Percentiles rank a stretch among this genome's conserved stretches.
Conservation (phyloP, 2,329 filamentous ascomycete genomes). For the Stachybotrys chartarum region DNA sequence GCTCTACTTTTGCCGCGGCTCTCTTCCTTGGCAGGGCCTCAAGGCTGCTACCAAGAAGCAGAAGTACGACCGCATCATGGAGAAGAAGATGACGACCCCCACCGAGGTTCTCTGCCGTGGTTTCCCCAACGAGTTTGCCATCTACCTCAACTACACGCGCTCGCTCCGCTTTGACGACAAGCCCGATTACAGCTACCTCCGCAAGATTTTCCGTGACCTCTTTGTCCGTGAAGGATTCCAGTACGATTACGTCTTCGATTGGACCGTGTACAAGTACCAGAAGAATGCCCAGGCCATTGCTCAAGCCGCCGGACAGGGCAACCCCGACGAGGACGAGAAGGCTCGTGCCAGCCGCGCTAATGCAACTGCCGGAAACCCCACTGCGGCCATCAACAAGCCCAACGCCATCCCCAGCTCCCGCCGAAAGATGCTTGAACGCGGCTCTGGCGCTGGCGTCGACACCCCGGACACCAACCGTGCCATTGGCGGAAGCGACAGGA, state of each 20-base stretch:
- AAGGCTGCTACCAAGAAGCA: constrained; percentile 99
- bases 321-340: constrained; percentile 72
- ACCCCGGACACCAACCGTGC: constrained; percentile 67
- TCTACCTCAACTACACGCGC: constrained; percentile 98
- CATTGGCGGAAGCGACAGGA: constrained; percentile 80
- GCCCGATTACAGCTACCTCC: constrained; percentile 98
- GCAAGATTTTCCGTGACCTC: constrained; percentile 99
- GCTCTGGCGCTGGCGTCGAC: constrained; percentile 50
- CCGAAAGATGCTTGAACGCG: constrained; percentile 76
- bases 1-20: constrained; percentile 99
- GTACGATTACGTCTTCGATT: constrained; percentile 99
- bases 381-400: constrained; percentile 57
- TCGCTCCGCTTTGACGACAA: constrained; percentile 99
- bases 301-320: constrained; percentile 62
- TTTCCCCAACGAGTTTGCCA: constrained; percentile 98
- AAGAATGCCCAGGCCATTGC: constrained; percentile 97
- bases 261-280: constrained; percentile 99
- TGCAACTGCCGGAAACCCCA: constrained; percentile 56
- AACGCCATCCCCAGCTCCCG: constrained; percentile 69
- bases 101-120: constrained; percentile 98
- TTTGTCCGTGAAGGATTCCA: constrained; percentile 99
- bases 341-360: constrained; percentile 60
- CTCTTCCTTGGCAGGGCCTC: constrained; percentile 95
- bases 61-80: constrained; percentile 99
- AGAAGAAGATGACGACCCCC: constrained; percentile 99